Base-by-base conservation (phyloP, 306 rosid genomes). In the Rosa persica region DNA sequence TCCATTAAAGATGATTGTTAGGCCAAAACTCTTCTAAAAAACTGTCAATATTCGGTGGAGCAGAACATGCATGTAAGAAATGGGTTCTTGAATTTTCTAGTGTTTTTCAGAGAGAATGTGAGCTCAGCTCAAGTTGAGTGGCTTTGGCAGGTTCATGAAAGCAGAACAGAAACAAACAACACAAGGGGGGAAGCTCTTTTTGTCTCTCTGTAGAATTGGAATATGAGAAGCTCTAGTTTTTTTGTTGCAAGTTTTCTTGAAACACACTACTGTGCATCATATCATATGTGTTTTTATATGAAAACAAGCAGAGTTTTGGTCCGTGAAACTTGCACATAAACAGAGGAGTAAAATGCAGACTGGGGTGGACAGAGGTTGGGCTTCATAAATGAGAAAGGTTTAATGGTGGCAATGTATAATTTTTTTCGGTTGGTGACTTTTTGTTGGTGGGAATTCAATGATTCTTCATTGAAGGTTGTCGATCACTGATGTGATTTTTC, bases 391-490 rank as follows among this genome's bases (percentile, higher is more conserved):
- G 89, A 76, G 80, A 48, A 75, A 73, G 78, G 66, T 69, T 67
- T 80, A 74, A 80, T 78, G 72, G 66, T 62, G 42, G 75, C 52
- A 81, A 72, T 39, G 38, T 65, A 70, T 70, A 39, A 67, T 67
- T 30, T 8, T 46, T 73, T 62, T 70, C 67, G 80, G 91, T 89
- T 78, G 94, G 87, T 85, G 90, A 86, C 82, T 82, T 82, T 55
- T 55, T 55, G 76, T 82, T 76, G 90, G 91, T 87, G 85, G 83
- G 87, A 87, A 89, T 89, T 94, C 87, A 92, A 87, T 90, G 93
- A 87, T 89, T 84, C 86, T 85, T 85, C 83, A 8, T 81, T 64
- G 75, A 76, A 76, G 57, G 82, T 36, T 67, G 72, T 62, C 55
- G 8, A 44, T 64, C 60, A 76, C 67, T 30, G 8, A 34, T 47